Percentiles rank a stretch among this genome's conserved stretches.
Evolutionary conservation across 192 early-diverging fungal species (phyloP).

Genomic region (Geosiphon pyriformis): DNA sequence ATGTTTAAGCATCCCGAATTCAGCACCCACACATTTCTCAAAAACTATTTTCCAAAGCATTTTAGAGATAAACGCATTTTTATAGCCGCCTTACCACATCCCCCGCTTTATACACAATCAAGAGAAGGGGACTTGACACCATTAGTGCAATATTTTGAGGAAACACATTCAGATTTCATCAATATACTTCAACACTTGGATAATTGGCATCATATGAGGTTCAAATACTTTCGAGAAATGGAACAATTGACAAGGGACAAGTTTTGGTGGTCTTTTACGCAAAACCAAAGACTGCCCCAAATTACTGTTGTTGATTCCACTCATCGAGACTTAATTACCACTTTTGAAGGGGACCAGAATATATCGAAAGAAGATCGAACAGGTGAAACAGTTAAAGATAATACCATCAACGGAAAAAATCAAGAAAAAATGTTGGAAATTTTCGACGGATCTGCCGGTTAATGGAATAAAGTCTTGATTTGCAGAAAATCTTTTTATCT

Average conservation of each 20-base stretch:
- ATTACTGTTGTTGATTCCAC: slow-evolving; percentile 75
- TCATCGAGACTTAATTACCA: slow-evolving; percentile 55
- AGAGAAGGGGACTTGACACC: slow-evolving; percentile 41
- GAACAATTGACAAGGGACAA: slow-evolving; percentile 36
- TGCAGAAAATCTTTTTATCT: not conserved
- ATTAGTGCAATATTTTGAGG: slow-evolving; percentile 55
- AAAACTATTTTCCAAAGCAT: slow-evolving; percentile 26
- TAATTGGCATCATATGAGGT: slow-evolving; percentile 40
- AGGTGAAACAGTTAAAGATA: too few species aligned
- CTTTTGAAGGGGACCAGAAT: slow-evolving; percentile 35
- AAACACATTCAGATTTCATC: slow-evolving; percentile 39
- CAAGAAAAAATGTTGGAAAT: slow-evolving; percentile 35
- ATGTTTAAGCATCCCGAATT: slow-evolving; percentile 57
- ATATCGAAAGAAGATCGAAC: slow-evolving; percentile 3
- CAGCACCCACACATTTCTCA: slow-evolving; percentile 52
- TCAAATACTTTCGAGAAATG: slow-evolving; percentile 54
- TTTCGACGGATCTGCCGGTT: slow-evolving; percentile 73
- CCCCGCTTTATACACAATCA: slow-evolving; percentile 36
- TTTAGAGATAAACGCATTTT: slow-evolving; percentile 21
- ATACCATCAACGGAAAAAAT: not conserved
- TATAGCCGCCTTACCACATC: slow-evolving; percentile 42
- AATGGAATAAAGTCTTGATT: slow-evolving; percentile 67
- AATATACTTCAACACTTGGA: slow-evolving; percentile 44
- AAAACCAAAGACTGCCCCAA: slow-evolving; percentile 48
- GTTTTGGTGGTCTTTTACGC: slow-evolving; percentile 85